Percentiles rank a stretch among this genome's conserved stretches.
Evolutionary conservation across 106 monocot genomes (phyloP).

Genomic region (Dioscorea alata): DNA sequence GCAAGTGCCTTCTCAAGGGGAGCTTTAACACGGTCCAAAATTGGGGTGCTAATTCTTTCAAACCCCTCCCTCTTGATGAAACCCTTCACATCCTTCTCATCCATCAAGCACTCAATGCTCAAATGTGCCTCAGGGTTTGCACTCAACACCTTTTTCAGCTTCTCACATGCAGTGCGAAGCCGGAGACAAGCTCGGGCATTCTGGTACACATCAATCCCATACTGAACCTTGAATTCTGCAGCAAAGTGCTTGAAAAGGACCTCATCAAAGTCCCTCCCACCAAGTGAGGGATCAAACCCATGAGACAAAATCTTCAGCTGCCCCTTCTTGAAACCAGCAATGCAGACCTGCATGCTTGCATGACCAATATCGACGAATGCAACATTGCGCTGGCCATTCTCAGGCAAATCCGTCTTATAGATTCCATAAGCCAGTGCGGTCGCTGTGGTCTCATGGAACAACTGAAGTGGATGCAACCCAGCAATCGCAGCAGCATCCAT

Average conservation of each 20-base stretch:
- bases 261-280: constrained; percentile 91
- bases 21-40: constrained; percentile 53
- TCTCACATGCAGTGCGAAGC: constrained; percentile 65
- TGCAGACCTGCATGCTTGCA: constrained; percentile 76
- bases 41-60: constrained; percentile 54
- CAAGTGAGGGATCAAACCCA: constrained; percentile 55
- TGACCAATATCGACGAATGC: constrained; percentile 92
- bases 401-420: constrained; percentile 69
- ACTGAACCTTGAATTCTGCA: constrained; percentile 62
- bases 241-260: constrained; percentile 69
- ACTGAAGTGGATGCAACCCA: constrained; percentile 61
- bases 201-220: constrained; percentile 62
- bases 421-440: constrained; percentile 73
- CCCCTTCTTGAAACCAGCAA: constrained; percentile 67
- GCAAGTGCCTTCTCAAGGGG: constrained; percentile 53
- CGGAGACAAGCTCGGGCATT: constrained; percentile 68
- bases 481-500: constrained; percentile 74
- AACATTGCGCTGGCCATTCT: constrained; percentile 49
- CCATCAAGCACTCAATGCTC: constrained; percentile 82
- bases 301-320: constrained; percentile 56
- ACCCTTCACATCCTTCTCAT: constrained; percentile 79
- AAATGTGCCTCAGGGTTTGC: constrained; percentile 83
- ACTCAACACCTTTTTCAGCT: constrained; percentile 83
- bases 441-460: constrained; percentile 83
- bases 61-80: constrained; percentile 80